phyloP scores from a whole-genome alignment of 106 monocot genomes.

The Dendrobium nobile region DNA sequence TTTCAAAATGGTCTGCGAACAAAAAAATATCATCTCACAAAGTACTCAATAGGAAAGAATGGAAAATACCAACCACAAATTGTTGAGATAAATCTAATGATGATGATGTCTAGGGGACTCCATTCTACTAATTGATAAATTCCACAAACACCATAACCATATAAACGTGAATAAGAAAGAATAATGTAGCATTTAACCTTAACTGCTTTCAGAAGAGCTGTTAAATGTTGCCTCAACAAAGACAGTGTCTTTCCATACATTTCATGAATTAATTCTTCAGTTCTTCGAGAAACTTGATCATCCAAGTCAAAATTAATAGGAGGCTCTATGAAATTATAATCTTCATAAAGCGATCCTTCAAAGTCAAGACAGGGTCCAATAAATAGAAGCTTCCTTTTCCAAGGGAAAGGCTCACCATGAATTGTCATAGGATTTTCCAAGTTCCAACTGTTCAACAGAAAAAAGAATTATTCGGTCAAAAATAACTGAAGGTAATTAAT shows the following conservation, averaged over 20 bases:
- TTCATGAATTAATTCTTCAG: constrained; percentile 50
- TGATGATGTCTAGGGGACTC: background rate
- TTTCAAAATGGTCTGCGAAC: background rate
- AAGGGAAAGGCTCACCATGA: constrained; percentile 74
- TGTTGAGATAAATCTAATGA: background rate
- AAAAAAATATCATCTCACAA: no score
- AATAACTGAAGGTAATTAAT: constrained; percentile 4
- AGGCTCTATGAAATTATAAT: constrained; percentile 58
- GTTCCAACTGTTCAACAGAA: constrained; percentile 55
- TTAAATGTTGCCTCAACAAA: constrained; percentile 44
- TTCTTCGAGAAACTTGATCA: constrained; percentile 58
- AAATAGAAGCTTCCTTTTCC: constrained; percentile 53
- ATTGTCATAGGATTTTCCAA: constrained; percentile 82
- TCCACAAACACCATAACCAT: background rate
- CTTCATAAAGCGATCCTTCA: constrained; percentile 75
- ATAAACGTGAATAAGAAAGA: background rate
- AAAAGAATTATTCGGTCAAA: background rate
- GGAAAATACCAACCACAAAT: no score
- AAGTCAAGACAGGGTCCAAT: constrained; percentile 75
- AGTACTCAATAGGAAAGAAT: no score
- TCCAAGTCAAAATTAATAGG: constrained; percentile 68
- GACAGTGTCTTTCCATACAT: constrained; percentile 60
- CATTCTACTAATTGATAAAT: no score
- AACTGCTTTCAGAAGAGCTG: constrained; percentile 68
- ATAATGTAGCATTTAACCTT: constrained; percentile 37